Evolutionary conservation across 2,329 filamentous ascomycete species (phyloP).

Genomic region (Stachybotrys chartarum): DNA sequence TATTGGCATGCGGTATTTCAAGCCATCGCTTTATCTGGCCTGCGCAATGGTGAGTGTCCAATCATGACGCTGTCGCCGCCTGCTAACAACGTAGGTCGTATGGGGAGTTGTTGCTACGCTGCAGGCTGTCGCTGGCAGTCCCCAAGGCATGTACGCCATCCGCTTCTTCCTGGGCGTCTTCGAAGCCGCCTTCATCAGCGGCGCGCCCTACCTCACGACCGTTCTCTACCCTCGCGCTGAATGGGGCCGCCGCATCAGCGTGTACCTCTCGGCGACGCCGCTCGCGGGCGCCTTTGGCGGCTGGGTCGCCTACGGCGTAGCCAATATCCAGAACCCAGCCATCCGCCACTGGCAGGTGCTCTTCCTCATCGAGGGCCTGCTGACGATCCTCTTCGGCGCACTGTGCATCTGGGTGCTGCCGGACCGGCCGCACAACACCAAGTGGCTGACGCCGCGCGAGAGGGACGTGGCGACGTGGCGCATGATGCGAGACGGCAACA

Average conservation of each 20-base stretch:
- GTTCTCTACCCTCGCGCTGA: constrained; percentile 28
- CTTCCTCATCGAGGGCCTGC: constrained; percentile 45
- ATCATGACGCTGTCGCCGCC: constrained; percentile 3
- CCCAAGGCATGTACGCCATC: constrained; percentile 35
- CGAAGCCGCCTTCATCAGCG: constrained; percentile 24
- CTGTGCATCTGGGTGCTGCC: constrained; percentile 21
- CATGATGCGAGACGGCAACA: constrained; percentile 3
- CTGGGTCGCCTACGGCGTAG: constrained; percentile 57
- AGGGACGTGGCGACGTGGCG: constrained; percentile 7
- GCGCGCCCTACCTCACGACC: constrained; percentile 23
- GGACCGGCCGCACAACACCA: constrained; percentile 3
- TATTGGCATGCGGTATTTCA: background rate
- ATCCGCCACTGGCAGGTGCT: constrained; percentile 49
- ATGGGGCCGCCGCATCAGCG: constrained; percentile 22
- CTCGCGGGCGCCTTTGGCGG: constrained; percentile 62
- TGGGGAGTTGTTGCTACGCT: constrained; percentile 19
- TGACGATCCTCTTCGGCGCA: constrained; percentile 21
- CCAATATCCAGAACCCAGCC: constrained; percentile 23
- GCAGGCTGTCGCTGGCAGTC: constrained; percentile 37
- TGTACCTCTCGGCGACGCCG: constrained; percentile 50
- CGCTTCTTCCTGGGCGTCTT: constrained; percentile 30
- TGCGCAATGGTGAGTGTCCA: background rate
- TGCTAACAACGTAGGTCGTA: background rate
- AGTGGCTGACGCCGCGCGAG: constrained; percentile 11
- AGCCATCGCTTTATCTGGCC: background rate